Evolutionary conservation across 352 stramenopile species (phyloP).

Genomic region (Hyaloperonospora arabidopsidis): DNA sequence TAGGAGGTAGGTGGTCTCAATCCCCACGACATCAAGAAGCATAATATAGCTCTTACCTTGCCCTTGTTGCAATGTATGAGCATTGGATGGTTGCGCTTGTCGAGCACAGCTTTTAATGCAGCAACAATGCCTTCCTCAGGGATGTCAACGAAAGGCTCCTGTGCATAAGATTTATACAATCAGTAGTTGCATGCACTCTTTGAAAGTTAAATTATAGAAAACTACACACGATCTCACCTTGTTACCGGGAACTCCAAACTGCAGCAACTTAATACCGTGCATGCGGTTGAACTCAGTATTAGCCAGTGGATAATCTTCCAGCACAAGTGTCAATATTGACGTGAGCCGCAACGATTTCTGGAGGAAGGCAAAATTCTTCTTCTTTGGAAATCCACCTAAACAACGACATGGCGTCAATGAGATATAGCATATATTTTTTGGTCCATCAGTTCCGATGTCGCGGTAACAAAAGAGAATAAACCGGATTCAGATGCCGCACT

Average conservation of each 20-base stretch:
- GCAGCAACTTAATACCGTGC: slow-evolving; percentile 70
- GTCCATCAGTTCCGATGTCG: too few species aligned
- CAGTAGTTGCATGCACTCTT: background rate
- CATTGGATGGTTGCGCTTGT: slow-evolving; percentile 81
- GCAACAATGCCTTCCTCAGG: slow-evolving; percentile 69
- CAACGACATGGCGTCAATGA: too few species aligned
- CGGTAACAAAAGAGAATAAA: background rate
- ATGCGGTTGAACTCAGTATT: slow-evolving; percentile 78
- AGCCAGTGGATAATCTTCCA: slow-evolving; percentile 81
- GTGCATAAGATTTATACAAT: background rate
- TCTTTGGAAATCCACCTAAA: slow-evolving; percentile 82
- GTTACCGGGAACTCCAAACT: slow-evolving; percentile 82
- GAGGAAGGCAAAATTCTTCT: slow-evolving; percentile 85
- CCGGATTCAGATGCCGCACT: slow-evolving; percentile 30
- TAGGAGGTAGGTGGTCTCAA: too few species aligned
- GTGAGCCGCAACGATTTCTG: slow-evolving; percentile 65
- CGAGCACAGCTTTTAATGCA: slow-evolving; percentile 66
- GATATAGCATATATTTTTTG: background rate
- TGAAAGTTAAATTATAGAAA: background rate
- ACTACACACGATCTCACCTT: slow-evolving; percentile 30
- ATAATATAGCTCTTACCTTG: slow-evolving; percentile 36
- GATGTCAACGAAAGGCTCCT: slow-evolving; percentile 85
- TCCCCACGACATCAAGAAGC: too few species aligned
- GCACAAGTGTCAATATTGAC: slow-evolving; percentile 78
- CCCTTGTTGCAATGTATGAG: slow-evolving; percentile 86